phyloP scores from a whole-genome alignment of 2,329 filamentous ascomycete genomes.

The Hypocrella siamensis region DNA sequence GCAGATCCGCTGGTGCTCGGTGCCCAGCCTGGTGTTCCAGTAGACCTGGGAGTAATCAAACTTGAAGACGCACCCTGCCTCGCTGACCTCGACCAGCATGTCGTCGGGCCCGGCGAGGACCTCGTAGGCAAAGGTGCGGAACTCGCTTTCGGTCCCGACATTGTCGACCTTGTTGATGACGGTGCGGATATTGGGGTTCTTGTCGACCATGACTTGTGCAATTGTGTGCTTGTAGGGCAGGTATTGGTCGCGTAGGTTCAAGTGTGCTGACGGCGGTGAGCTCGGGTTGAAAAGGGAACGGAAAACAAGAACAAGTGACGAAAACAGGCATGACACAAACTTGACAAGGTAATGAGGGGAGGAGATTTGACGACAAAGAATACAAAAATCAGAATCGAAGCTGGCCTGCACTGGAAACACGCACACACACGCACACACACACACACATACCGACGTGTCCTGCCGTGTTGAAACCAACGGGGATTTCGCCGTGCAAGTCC shows the following conservation, averaged over 20 bases:
- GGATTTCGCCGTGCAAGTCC: conserved; percentile 64
- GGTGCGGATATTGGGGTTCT: conserved; percentile 66
- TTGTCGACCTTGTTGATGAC: conserved; percentile 94
- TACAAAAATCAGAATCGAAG: too few relatives aligned
- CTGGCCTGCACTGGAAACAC: too few relatives aligned
- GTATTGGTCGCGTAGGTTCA: conserved; percentile 77
- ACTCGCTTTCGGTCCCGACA: conserved; percentile 73
- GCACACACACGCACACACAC: too few relatives aligned
- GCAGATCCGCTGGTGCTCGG: conserved; percentile 73
- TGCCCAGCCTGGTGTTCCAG: conserved; percentile 88
- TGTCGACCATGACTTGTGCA: conserved; percentile 74
- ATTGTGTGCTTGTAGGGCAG: conserved; percentile 77
- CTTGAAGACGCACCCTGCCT: conserved; percentile 71
- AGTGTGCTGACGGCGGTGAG: conserved; percentile 53
- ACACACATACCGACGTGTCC: conserved; percentile 59
- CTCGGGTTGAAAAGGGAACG: not conserved
- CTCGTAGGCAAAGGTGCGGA: conserved; percentile 86
- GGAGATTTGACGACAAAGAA: too few relatives aligned
- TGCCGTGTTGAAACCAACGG: conserved; percentile 72
- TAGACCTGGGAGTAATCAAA: conserved; percentile 97
- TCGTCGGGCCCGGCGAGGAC: conserved; percentile 70
- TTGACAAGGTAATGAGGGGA: too few relatives aligned
- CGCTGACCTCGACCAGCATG: conserved; percentile 66
- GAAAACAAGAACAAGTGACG: not conserved
- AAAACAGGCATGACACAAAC: not conserved